A percentile compares a stretch with the other conserved stretches of the same genome.
Evolutionary conservation across 1,139 yeast species (phyloP).

Genomic region (Nakaseomyces nivariensis): DNA sequence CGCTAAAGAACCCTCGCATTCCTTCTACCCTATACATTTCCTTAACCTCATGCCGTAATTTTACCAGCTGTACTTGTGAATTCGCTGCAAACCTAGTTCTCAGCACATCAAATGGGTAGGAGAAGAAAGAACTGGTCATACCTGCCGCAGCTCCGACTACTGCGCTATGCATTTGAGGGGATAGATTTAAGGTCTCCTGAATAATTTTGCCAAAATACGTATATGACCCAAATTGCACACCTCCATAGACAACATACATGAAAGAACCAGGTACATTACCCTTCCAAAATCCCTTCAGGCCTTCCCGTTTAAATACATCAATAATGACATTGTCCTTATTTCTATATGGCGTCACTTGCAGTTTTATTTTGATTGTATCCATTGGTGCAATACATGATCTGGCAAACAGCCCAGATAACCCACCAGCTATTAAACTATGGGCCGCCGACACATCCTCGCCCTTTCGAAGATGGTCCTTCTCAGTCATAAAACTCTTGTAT

Average conservation of each 20-base stretch:
- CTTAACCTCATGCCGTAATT: constrained; percentile 29
- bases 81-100: constrained; percentile 75
- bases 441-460: constrained; percentile 40
- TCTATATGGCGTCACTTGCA: constrained; percentile 46
- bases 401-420: constrained; percentile 59
- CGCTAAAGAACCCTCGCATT: constrained; percentile 48
- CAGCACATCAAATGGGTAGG: constrained; percentile 83
- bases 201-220: constrained; percentile 42
- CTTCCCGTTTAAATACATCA: constrained; percentile 39
- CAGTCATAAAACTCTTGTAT: background rate
- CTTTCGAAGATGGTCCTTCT: constrained; percentile 42
- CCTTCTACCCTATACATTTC: constrained; percentile 44
- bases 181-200: constrained; percentile 15
- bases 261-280: constrained; percentile 90
- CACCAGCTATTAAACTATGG: constrained; percentile 53
- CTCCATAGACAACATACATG: constrained; percentile 79
- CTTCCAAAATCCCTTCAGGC: constrained; percentile 71
- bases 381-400: constrained; percentile 77
- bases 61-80: constrained; percentile 19
- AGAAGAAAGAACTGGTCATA: constrained; percentile 52
- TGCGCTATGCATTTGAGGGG: constrained; percentile 37
- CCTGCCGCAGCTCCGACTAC: constrained; percentile 76
- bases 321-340: constrained; percentile 30
- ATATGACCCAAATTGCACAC: constrained; percentile 71
- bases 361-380: constrained; percentile 78